Evolutionary conservation across 768 basidiomycete genomes (phyloP).

Genomic region (Atractiella rhizophila): DNA sequence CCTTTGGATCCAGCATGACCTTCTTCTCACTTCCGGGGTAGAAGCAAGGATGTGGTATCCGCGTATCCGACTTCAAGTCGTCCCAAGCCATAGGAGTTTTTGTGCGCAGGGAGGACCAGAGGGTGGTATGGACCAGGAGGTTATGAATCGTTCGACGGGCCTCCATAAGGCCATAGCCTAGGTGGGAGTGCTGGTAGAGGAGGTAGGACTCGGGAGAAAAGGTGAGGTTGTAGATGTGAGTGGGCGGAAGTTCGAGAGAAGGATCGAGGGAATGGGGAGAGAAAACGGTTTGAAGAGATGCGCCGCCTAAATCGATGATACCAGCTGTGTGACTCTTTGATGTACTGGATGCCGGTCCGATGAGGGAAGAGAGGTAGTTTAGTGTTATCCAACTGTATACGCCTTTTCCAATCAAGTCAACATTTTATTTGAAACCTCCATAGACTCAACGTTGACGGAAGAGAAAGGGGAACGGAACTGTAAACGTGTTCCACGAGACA

Average conservation of each 20-base stretch:
- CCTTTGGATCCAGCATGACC: slow-evolving; percentile 37
- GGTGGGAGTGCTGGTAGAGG: slow-evolving; percentile 89
- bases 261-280: slow-evolving; percentile 62
- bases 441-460: too few species aligned
- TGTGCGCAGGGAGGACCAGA: slow-evolving; percentile 18
- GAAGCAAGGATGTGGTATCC: slow-evolving; percentile 58
- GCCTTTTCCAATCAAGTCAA: slow-evolving; percentile 12
- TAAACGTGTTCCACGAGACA: too few species aligned
- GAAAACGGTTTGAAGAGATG: slow-evolving; percentile 92
- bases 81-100: slow-evolving; percentile 21
- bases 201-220: slow-evolving; percentile 47
- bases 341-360: slow-evolving; percentile 31
- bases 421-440: too few species aligned
- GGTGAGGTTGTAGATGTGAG: slow-evolving; percentile 64
- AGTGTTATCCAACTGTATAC: slow-evolving; percentile 98
- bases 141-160: slow-evolving; percentile 63
- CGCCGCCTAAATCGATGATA: slow-evolving; percentile 86
- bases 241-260: slow-evolving; percentile 39
- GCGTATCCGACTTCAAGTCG: slow-evolving; percentile 17
- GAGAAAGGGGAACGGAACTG: too few species aligned
- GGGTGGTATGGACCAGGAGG: slow-evolving; percentile 62
- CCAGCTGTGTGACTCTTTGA: slow-evolving; percentile 57
- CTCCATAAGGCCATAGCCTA: slow-evolving; percentile 84
- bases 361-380: slow-evolving; percentile 62
- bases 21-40: slow-evolving; percentile 35